A percentile compares a stretch with the other conserved stretches of the same genome.
Conservation (phyloP, 2,329 filamentous ascomycete species). For the Scedosporium minutisporum region DNA sequence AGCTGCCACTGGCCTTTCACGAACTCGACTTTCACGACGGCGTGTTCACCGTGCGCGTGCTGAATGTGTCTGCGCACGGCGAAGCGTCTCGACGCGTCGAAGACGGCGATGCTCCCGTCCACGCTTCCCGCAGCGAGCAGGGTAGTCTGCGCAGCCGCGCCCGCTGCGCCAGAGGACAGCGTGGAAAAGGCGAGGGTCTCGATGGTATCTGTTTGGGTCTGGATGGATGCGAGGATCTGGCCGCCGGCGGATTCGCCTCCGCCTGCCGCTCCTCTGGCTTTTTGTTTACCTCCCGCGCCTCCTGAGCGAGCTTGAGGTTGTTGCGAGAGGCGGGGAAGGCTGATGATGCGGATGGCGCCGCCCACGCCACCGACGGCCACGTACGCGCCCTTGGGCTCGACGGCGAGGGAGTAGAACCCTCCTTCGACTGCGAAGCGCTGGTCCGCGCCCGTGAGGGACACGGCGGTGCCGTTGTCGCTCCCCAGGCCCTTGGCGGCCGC, state of each 20-base stretch:
- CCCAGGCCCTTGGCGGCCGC: conserved; percentile 50
- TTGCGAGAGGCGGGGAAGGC: conserved; percentile 56
- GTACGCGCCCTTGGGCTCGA: conserved; percentile 70
- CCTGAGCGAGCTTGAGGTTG: conserved; percentile 14
- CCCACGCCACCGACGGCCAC: conserved; percentile 81
- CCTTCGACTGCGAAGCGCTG: conserved; percentile 89
- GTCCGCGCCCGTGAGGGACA: conserved; percentile 70
- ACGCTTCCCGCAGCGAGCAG: conserved; percentile 58
- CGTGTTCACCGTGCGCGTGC: conserved; percentile 77
- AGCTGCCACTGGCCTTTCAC: conserved; percentile 59
- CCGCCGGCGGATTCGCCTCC: conserved; percentile 34
- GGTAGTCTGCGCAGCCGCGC: conserved; percentile 17
- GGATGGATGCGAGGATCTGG: conserved; percentile 69
- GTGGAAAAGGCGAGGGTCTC: conserved; percentile 61
- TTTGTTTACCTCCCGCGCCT: conserved; percentile 14
- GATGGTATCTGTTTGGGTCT: conserved; percentile 66
- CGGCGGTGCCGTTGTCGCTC: conserved; percentile 52
- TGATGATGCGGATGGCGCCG: conserved; percentile 75
- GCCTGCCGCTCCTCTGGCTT: conserved; percentile 25
- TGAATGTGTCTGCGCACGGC: conserved; percentile 74
- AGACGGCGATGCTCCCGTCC: conserved; percentile 72
- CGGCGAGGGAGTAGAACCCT: conserved; percentile 77
- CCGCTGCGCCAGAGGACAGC: conserved; percentile 30
- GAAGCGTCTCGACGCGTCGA: conserved; percentile 78
- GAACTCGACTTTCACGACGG: conserved; percentile 90